Conservation (phyloP, 1,284 basidiomycete genomes). For the Rhodotorula mucilaginosa region DNA sequence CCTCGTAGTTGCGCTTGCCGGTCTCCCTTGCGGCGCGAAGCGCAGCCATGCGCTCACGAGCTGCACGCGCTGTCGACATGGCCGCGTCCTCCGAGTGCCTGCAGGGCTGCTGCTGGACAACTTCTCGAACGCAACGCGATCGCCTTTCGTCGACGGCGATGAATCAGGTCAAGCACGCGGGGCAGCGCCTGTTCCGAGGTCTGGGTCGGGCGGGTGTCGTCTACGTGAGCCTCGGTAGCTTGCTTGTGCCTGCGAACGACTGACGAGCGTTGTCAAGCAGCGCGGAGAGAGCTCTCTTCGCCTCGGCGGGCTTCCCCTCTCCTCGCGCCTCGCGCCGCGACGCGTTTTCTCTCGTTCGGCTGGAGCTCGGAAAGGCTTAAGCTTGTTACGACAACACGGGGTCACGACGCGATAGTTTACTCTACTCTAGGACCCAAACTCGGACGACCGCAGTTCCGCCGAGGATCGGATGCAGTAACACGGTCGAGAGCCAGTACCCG, state of each 20-base stretch:
- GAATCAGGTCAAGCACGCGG: neutral
- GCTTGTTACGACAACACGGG: constrained; percentile 13
- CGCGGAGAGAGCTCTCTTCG: neutral
- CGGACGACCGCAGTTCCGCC: constrained; percentile 63
- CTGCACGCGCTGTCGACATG: constrained; percentile 33
- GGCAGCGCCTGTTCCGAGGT: neutral
- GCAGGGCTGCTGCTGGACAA: neutral
- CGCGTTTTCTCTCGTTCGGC: neutral
- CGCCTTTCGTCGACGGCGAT: too few relatives aligned
- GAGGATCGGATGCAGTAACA: constrained; percentile 69
- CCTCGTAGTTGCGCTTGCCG: constrained; percentile 55
- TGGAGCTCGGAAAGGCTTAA: neutral
- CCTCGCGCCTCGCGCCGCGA: neutral
- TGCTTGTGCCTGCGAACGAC: neutral
- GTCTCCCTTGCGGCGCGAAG: constrained; percentile 52
- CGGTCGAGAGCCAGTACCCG: constrained; percentile 64
- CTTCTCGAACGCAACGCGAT: too few relatives aligned
- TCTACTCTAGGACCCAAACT: constrained; percentile 62
- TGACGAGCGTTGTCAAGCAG: too few relatives aligned
- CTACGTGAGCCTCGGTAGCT: neutral
- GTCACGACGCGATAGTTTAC: neutral
- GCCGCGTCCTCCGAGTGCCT: neutral
- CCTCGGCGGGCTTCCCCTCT: neutral
- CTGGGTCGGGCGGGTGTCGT: too few relatives aligned
- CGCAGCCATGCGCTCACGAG: constrained; percentile 44